phyloP scores from a whole-genome alignment of 768 basidiomycete genomes.

The Wakefieldia striispora region DNA sequence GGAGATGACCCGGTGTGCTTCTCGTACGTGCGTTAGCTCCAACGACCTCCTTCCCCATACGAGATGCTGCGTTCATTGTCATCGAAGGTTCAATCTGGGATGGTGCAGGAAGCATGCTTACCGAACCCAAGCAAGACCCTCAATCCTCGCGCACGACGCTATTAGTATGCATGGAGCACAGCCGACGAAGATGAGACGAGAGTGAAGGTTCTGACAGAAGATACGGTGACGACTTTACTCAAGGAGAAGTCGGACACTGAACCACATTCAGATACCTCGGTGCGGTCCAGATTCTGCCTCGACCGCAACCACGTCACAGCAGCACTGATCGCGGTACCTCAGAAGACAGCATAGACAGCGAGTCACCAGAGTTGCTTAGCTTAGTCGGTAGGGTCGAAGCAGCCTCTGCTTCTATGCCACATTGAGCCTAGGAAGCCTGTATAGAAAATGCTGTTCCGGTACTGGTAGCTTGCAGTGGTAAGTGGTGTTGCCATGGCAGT shows the following conservation, averaged over 20 bases:
- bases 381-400: slow-evolving; percentile 25
- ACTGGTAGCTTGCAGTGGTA: too few relatives aligned
- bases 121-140: slow-evolving; percentile 65
- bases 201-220: neutral
- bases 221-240: neutral
- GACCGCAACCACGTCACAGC: slow-evolving; percentile 12
- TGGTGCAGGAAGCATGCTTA: slow-evolving; percentile 13
- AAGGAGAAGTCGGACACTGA: neutral
- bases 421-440: slow-evolving; percentile 6
- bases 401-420: slow-evolving; percentile 13
- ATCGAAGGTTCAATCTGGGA: slow-evolving; percentile 13
- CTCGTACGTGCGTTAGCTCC: slow-evolving; percentile 56
- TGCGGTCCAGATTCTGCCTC: slow-evolving; percentile 1
- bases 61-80: slow-evolving; percentile 9
- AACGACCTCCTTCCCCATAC: slow-evolving; percentile 69
- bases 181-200: slow-evolving; percentile 56
- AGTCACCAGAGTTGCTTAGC: neutral
- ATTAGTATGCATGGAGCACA: slow-evolving; percentile 70
- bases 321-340: slow-evolving; percentile 2
- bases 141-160: slow-evolving; percentile 83
- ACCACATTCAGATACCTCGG: slow-evolving; percentile 1
- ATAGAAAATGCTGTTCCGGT: slow-evolving; percentile 10
- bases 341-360: slow-evolving; percentile 7
- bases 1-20: slow-evolving; percentile 34
- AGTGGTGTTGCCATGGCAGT: slow-evolving; percentile 15